phyloP scores from a whole-genome alignment of 2,329 filamentous ascomycete species.

The Fusarium sp. region DNA sequence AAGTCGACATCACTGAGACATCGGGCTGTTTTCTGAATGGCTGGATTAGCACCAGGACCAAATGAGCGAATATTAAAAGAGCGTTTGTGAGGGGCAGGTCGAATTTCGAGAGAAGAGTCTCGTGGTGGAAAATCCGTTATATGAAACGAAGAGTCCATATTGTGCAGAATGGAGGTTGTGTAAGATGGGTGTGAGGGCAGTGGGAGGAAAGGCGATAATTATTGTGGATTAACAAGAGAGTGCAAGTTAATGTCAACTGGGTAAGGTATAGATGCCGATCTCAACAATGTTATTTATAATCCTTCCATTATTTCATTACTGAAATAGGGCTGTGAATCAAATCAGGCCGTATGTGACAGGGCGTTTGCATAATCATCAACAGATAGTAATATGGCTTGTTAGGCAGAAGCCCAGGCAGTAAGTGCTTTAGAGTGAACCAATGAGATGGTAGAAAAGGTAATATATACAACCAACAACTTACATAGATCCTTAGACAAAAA shows the following conservation, averaged over 20 bases:
- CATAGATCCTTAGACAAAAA: background rate
- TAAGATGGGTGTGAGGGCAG: no score
- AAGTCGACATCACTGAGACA: conserved; percentile 16
- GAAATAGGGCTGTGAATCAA: background rate
- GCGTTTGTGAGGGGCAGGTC: conserved; percentile 8
- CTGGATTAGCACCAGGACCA: conserved; percentile 10
- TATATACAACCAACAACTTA: background rate
- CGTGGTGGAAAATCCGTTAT: background rate
- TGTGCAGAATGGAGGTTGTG: background rate
- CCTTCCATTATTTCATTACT: background rate
- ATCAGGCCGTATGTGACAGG: background rate
- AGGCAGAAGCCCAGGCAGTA: conserved; percentile 16
- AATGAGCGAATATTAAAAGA: conserved; percentile 5
- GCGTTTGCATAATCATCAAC: background rate
- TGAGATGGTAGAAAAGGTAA: background rate
- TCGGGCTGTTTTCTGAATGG: conserved; percentile 2
- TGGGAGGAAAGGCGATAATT: background rate
- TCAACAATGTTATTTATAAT: background rate
- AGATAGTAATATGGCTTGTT: background rate
- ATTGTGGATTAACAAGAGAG: background rate
- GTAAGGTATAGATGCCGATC: background rate
- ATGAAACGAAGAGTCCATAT: background rate
- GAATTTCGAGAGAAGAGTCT: conserved; percentile 5
- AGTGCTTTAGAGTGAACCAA: background rate
- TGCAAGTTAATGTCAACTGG: background rate